Conservation (phyloP, 2,329 filamentous ascomycete species). For the Cercospora sp. region DNA sequence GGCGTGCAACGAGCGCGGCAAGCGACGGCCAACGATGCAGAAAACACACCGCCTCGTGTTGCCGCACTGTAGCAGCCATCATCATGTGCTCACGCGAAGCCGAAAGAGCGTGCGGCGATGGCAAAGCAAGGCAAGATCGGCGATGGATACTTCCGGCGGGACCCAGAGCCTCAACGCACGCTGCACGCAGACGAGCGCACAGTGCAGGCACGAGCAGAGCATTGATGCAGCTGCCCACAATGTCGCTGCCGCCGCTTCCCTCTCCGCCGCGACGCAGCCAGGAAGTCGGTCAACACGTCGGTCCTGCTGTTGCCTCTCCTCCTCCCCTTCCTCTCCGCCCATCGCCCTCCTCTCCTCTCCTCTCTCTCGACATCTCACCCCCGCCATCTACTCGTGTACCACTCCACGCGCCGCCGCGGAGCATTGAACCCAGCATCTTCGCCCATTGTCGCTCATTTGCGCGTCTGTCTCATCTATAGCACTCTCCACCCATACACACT, state of each 20-base stretch:
- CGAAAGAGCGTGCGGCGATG: background rate
- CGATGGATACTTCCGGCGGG: constrained; percentile 9
- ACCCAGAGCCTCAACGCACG: constrained; percentile 11
- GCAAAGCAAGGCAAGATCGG: constrained; percentile 13
- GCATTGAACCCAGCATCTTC: constrained; percentile 14
- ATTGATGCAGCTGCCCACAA: background rate
- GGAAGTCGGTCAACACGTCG: constrained; percentile 8
- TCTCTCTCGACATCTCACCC: background rate
- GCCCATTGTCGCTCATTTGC: constrained; percentile 16
- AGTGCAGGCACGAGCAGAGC: background rate
- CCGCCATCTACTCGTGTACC: constrained; percentile 1
- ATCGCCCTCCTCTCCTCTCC: background rate
- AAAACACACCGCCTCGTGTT: background rate
- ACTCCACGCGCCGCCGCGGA: constrained; percentile 1
- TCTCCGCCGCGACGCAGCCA: background rate
- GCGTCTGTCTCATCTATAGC: constrained; percentile 6
- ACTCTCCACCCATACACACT: constrained; percentile 3
- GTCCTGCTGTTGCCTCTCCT: background rate
- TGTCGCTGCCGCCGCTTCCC: background rate
- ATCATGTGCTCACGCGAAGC: constrained; percentile 13
- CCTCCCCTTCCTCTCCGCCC: background rate
- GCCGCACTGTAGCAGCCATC: background rate
- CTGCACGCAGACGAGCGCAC: background rate
- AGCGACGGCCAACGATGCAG: background rate
- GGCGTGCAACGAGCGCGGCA: background rate